These are phyloP conservation scores for Blastomyces gilchristii DNA, from an alignment of 2,329 filamentous ascomycete genomes.

Conservation along the genomic window DNA sequence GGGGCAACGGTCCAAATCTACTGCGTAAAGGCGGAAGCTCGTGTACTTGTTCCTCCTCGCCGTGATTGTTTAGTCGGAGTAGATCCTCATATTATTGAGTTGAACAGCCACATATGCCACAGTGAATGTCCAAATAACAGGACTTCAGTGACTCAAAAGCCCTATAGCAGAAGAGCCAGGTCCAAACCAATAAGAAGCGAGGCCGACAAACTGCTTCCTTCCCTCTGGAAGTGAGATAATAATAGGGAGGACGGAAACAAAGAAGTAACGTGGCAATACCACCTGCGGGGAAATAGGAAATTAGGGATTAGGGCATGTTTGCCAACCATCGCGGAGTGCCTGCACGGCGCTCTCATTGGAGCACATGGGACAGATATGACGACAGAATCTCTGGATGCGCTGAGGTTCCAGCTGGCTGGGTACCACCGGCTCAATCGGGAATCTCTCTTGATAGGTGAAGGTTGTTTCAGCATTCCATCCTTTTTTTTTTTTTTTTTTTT, in stretches of 20 bases:
- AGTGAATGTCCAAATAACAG: neutral
- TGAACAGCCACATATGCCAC: neutral
- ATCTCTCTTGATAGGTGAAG: neutral
- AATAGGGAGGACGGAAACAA: neutral
- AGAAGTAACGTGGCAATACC: slow-evolving; percentile 1
- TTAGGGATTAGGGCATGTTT: neutral
- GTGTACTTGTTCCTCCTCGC: neutral
- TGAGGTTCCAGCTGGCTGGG: slow-evolving; percentile 9
- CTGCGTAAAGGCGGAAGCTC: neutral
- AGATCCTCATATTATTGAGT: neutral
- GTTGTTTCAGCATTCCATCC: neutral
- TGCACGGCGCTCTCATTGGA: neutral
- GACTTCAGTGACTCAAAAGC: neutral
- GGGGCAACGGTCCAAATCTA: neutral
- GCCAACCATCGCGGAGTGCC: neutral
- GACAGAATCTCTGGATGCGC: slow-evolving; percentile 2
- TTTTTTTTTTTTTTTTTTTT: too few relatives aligned
- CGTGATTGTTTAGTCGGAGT: neutral
- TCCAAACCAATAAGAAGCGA: neutral
- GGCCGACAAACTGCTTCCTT: neutral
- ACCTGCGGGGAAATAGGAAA: neutral
- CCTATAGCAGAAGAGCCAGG: neutral
- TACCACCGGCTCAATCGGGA: neutral
- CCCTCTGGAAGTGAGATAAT: neutral
- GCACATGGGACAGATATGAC: neutral